phyloP scores from a whole-genome alignment of 2,329 filamentous ascomycete species.

The Fusarium siculi region DNA sequence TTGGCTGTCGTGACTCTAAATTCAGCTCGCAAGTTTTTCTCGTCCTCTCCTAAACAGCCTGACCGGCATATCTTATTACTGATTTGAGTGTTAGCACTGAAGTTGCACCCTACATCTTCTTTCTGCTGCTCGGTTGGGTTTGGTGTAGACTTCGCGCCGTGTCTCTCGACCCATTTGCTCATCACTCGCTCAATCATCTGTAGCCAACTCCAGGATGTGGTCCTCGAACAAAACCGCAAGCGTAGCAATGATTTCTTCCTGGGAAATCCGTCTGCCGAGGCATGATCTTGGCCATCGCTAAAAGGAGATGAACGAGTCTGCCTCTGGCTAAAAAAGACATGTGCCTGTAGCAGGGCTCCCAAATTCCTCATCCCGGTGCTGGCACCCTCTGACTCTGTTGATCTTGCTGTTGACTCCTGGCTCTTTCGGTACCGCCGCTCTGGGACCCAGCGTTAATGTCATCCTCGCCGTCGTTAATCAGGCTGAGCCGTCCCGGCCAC shows the following conservation, averaged over 20 bases:
- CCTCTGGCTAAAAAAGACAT: conserved; percentile 67
- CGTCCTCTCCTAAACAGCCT: conserved; percentile 74
- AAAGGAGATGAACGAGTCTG: conserved; percentile 69
- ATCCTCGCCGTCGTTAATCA: conserved; percentile 53
- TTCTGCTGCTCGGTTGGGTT: conserved; percentile 64
- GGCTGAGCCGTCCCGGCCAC: conserved; percentile 70
- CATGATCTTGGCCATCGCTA: conserved; percentile 67
- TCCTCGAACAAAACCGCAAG: conserved; percentile 66
- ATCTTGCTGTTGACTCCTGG: conserved; percentile 37
- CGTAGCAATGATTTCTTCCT: conserved; percentile 67
- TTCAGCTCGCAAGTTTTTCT: conserved; percentile 70
- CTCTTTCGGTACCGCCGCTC: conserved; percentile 73
- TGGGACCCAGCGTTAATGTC: conserved; percentile 75
- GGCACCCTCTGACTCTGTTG: conserved; percentile 21
- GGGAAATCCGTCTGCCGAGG: conserved; percentile 67
- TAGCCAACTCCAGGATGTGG: conserved; percentile 76
- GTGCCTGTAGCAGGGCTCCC: conserved; percentile 71
- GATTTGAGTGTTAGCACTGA: conserved; percentile 60
- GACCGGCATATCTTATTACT: conserved; percentile 53
- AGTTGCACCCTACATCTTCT: conserved; percentile 64
- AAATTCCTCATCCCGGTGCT: conserved; percentile 59
- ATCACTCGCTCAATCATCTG: conserved; percentile 67
- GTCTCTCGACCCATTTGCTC: conserved; percentile 58
- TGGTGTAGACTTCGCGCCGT: conserved; percentile 66
- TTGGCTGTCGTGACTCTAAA: neutral